A percentile compares a stretch with the other conserved stretches of the same genome.
These are phyloP conservation scores for Aspergillus fumigatus DNA, from an alignment of 2,329 filamentous ascomycete genomes.

Conservation along the genomic window DNA sequence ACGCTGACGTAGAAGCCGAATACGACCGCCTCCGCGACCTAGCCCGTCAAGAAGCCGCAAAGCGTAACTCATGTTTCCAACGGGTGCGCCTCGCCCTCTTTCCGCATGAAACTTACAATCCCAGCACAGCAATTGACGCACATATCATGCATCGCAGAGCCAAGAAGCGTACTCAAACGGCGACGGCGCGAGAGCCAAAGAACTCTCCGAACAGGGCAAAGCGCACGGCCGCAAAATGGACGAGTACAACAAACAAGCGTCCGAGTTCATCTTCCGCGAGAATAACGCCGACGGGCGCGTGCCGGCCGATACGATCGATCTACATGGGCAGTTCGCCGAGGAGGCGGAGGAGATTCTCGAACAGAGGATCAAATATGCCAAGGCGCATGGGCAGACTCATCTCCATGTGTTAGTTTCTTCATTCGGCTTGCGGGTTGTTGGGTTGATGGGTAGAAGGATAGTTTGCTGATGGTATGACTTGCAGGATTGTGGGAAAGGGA, in stretches of 20 bases:
- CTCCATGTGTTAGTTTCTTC: constrained; percentile 64
- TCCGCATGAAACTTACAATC: background rate
- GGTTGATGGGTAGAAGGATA: background rate
- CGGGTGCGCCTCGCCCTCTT: constrained; percentile 44
- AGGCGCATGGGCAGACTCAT: constrained; percentile 68
- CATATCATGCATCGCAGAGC: constrained; percentile 44
- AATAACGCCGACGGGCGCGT: constrained; percentile 80
- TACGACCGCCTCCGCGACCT: constrained; percentile 86
- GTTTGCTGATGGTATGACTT: background rate
- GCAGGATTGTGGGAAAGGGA: constrained; percentile 83
- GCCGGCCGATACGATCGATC: constrained; percentile 76
- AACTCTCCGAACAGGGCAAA: constrained; percentile 81
- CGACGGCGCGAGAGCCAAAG: constrained; percentile 78
- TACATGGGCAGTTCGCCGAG: constrained; percentile 91
- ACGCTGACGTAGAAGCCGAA: constrained; percentile 69
- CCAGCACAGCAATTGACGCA: background rate
- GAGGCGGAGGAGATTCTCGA: constrained; percentile 91
- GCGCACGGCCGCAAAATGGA: constrained; percentile 78
- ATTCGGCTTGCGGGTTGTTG: background rate
- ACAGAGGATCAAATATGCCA: constrained; percentile 75
- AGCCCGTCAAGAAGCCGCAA: constrained; percentile 73
- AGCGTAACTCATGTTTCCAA: constrained; percentile 74
- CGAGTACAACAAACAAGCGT: constrained; percentile 83
- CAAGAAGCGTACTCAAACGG: constrained; percentile 77
- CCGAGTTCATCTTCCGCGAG: constrained; percentile 90